Evolutionary conservation across 163 green algal species (phyloP).

Genomic region (Coccomyxa subellipsoidea): DNA sequence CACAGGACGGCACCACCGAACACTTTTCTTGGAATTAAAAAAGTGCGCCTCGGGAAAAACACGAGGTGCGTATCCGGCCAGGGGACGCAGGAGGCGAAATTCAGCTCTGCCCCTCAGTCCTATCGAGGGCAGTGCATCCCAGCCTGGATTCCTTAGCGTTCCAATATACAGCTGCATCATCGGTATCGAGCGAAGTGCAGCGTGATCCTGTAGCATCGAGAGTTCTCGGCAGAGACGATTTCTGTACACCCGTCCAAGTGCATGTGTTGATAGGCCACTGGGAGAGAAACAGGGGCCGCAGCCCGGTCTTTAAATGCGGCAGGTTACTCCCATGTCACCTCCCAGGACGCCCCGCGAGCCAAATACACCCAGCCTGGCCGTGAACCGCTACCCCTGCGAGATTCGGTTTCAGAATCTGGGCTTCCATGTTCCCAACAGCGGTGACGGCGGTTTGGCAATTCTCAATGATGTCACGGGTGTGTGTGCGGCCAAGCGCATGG

Average conservation of each 20-base stretch:
- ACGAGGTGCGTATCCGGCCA: neutral
- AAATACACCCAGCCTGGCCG: neutral
- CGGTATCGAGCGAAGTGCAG: neutral
- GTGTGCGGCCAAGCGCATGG: slow-evolving; percentile 27
- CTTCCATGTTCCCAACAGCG: slow-evolving; percentile 57
- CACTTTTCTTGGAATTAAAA: neutral
- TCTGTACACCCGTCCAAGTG: neutral
- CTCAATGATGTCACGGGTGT: slow-evolving; percentile 42
- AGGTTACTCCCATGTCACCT: neutral
- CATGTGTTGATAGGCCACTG: neutral
- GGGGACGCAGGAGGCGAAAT: neutral
- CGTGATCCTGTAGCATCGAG: neutral
- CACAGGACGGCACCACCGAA: neutral
- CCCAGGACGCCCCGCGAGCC: neutral
- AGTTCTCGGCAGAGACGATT: neutral
- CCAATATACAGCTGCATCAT: neutral
- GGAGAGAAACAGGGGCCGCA: neutral
- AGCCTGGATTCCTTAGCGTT: too few relatives aligned
- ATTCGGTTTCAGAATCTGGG: slow-evolving; percentile 61
- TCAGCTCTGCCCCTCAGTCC: neutral
- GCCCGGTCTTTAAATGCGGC: neutral
- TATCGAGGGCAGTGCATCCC: neutral
- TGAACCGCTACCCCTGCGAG: slow-evolving; percentile 4
- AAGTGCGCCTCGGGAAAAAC: neutral
- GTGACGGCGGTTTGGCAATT: slow-evolving; percentile 29